phyloP scores from a whole-genome alignment of 2,329 filamentous ascomycete species.

The Trematosphaeria pertusa region DNA sequence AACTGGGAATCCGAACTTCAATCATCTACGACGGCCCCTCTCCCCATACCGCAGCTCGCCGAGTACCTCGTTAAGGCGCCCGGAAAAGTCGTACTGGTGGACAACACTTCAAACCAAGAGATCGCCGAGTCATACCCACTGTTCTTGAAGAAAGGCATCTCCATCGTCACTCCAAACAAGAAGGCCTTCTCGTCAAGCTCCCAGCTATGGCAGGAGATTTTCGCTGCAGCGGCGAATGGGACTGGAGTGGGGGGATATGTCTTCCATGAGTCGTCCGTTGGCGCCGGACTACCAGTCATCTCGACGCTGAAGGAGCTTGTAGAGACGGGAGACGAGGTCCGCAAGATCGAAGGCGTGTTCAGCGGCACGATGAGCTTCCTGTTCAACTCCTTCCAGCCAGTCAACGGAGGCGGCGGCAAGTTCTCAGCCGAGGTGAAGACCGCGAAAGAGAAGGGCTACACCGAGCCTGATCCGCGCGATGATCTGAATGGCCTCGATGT shows the following conservation, averaged over 20 bases:
- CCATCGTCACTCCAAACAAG: constrained; percentile 96
- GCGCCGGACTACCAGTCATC: constrained; percentile 90
- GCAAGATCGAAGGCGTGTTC: constrained; percentile 95
- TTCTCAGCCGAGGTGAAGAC: constrained; percentile 93
- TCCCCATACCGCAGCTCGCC: constrained; percentile 72
- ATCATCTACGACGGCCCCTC: constrained; percentile 68
- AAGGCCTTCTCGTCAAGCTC: constrained; percentile 90
- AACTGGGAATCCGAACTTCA: constrained; percentile 68
- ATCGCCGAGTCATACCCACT: constrained; percentile 83
- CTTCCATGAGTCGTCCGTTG: constrained; percentile 95
- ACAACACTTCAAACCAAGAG: constrained; percentile 93
- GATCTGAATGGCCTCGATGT: constrained; percentile 89
- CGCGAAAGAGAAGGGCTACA: constrained; percentile 92
- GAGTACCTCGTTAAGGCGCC: constrained; percentile 81
- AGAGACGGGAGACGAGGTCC: constrained; percentile 89
- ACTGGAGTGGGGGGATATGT: constrained; percentile 73
- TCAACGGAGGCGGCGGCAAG: constrained; percentile 74
- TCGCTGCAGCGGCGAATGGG: constrained; percentile 72
- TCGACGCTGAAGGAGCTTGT: constrained; percentile 94
- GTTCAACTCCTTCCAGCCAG: constrained; percentile 95
- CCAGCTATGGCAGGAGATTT: constrained; percentile 86
- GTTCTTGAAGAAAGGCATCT: constrained; percentile 82
- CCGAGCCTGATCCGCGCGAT: constrained; percentile 85
- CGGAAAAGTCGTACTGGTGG: constrained; percentile 81
- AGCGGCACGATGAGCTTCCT: constrained; percentile 97